Evolutionary conservation across 164 flowering plant genomes (phyloP).

Genomic region (Cinnamomum chago): DNA sequence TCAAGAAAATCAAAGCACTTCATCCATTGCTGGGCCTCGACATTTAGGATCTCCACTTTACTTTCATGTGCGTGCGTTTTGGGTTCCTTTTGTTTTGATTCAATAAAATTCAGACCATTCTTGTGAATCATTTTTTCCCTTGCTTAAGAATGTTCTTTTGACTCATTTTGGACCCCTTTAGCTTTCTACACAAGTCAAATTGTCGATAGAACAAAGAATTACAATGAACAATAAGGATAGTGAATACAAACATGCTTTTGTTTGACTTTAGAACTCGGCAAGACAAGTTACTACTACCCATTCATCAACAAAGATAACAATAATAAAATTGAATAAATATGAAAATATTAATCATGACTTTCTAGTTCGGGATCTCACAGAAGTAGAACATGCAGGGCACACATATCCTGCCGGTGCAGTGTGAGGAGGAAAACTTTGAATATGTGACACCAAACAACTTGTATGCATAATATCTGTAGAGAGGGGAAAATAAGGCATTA

Average conservation of each 20-base stretch:
- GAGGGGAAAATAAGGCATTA: neutral
- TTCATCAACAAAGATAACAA: neutral
- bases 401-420: slow-evolving; percentile 97
- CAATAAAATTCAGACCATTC: neutral
- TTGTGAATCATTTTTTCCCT: neutral
- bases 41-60: too few species aligned
- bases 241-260: neutral
- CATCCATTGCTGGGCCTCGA: too few species aligned
- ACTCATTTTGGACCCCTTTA: neutral
- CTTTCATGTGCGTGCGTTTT: too few species aligned
- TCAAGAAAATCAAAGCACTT: too few species aligned
- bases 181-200: neutral
- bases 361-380: slow-evolving; percentile 44
- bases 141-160: neutral
- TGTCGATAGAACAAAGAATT: neutral
- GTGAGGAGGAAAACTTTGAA: slow-evolving; percentile 82
- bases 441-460: slow-evolving; percentile 78
- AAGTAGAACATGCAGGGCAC: slow-evolving; percentile 82
- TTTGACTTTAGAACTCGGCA: neutral
- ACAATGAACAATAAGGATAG: neutral
- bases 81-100: too few species aligned
- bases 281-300: neutral
- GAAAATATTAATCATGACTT: neutral
- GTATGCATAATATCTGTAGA: slow-evolving; percentile 79
- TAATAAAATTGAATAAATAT: neutral